These are phyloP conservation scores for Kwoniella shivajii DNA, from an alignment of 1,284 basidiomycete genomes.

Conservation along the genomic window DNA sequence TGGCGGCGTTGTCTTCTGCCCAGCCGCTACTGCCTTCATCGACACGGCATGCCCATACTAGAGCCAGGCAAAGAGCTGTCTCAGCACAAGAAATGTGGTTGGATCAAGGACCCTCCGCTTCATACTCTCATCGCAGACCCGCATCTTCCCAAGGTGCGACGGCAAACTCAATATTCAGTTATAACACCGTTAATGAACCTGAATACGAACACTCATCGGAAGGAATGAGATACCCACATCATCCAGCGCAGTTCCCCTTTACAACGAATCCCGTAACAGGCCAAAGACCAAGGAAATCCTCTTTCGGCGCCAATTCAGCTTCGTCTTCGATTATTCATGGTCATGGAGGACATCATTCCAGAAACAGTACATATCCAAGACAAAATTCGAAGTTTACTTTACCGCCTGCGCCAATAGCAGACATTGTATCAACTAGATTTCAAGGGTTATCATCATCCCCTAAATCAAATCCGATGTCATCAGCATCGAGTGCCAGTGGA, in stretches of 20 bases:
- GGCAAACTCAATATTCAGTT: not conserved
- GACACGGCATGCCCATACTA: not conserved
- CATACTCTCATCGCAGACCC: not conserved
- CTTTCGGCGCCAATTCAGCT: too few species aligned
- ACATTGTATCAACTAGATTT: slow-evolving; percentile 29
- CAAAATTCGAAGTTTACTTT: slow-evolving; percentile 1
- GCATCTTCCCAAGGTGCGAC: not conserved
- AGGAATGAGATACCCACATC: slow-evolving; percentile 24
- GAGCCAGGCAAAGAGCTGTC: slow-evolving; percentile 10
- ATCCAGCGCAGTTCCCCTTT: slow-evolving; percentile 29
- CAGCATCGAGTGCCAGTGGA: not conserved
- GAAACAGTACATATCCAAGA: slow-evolving; percentile 2
- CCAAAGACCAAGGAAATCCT: slow-evolving; percentile 9
- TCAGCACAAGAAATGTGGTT: slow-evolving; percentile 30
- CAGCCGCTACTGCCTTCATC: slow-evolving; percentile 25
- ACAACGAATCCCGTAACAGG: slow-evolving; percentile 15
- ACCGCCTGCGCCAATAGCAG: slow-evolving; percentile 28
- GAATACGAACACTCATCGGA: slow-evolving; percentile 5
- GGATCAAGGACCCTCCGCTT: slow-evolving; percentile 17
- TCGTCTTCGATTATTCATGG: not conserved
- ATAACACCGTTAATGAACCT: not conserved
- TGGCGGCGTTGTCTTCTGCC: slow-evolving; percentile 33
- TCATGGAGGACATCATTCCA: not conserved
- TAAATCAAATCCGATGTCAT: not conserved
- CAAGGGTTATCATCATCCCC: slow-evolving; percentile 15